Evolutionary conservation across 495 filamentous ascomycete genomes (phyloP).

Genomic region (Staphylotrichum tortipilum): DNA sequence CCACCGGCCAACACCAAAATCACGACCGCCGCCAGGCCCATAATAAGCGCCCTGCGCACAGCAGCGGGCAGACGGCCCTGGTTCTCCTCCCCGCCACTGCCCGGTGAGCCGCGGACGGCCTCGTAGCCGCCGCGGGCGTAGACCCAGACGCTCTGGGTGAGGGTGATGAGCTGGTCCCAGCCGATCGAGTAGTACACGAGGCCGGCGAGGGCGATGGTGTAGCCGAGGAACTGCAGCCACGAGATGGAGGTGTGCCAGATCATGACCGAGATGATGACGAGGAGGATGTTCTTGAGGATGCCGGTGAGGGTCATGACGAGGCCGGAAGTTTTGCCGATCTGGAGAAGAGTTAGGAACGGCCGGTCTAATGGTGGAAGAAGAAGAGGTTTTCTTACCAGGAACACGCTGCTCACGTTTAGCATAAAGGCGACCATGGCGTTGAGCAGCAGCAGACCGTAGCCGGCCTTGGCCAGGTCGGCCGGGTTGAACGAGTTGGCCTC

Average conservation of each 20-base stretch:
- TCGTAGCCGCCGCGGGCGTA: conserved; percentile 53
- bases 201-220: conserved; percentile 53
- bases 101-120: not conserved
- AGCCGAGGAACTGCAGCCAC: conserved; percentile 54
- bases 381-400: conserved; percentile 45
- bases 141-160: conserved; percentile 43
- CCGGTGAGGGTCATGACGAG: conserved; percentile 70
- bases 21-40: conserved; percentile 45
- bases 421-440: conserved; percentile 71
- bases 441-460: conserved; percentile 46
- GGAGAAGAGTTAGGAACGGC: too few relatives aligned
- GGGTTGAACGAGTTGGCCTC: conserved; percentile 49
- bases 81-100: not conserved
- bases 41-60: conserved; percentile 56
- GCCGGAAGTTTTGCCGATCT: conserved; percentile 71
- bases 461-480: conserved; percentile 47
- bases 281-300: conserved; percentile 68
- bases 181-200: conserved; percentile 62
- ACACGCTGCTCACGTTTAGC: conserved; percentile 68
- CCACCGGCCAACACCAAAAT: conserved; percentile 45
- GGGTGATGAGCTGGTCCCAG: conserved; percentile 56
- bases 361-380: not conserved
- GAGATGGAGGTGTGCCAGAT: conserved; percentile 58
- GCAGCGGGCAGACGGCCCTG: conserved; percentile 44
- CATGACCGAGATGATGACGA: conserved; percentile 54